Conservation (phyloP, 78 protist genomes). For the Chrysochromulina tobinii region DNA sequence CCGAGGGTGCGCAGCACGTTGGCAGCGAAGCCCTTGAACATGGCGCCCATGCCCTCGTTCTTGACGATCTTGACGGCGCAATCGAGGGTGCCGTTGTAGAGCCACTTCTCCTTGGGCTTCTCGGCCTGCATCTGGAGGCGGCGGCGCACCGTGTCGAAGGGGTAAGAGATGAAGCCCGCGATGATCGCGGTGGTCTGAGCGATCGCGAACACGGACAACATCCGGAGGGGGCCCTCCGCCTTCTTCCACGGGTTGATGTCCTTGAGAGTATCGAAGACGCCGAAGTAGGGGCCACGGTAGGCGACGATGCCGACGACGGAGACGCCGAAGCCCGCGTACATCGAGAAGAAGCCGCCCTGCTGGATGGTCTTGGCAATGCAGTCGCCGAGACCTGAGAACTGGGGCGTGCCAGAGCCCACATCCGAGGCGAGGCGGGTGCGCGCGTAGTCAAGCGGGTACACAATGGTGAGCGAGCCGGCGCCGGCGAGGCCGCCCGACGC, state of each 20-base stretch:
- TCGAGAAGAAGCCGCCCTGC: slow-evolving; percentile 81
- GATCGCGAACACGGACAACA: slow-evolving; percentile 49
- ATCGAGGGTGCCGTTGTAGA: slow-evolving; percentile 84
- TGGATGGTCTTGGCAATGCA: slow-evolving; percentile 67
- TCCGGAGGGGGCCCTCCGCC: slow-evolving; percentile 19
- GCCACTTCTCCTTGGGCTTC: slow-evolving; percentile 51
- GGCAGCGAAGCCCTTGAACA: slow-evolving; percentile 97
- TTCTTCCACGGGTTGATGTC: slow-evolving; percentile 16
- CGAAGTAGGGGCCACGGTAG: slow-evolving; percentile 96
- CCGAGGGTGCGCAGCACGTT: slow-evolving; percentile 91
- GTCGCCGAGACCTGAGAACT: slow-evolving; percentile 93
- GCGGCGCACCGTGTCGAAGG: slow-evolving; percentile 96
- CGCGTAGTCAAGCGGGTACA: slow-evolving; percentile 96
- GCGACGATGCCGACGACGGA: slow-evolving; percentile 89
- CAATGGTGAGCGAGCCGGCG: slow-evolving; percentile 89
- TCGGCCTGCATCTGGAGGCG: slow-evolving; percentile 89
- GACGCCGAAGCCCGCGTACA: slow-evolving; percentile 94
- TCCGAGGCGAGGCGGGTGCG: slow-evolving; percentile 93
- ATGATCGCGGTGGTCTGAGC: slow-evolving; percentile 74
- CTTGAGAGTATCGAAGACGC: slow-evolving; percentile 87
- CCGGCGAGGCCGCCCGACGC: slow-evolving; percentile 98
- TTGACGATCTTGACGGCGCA: slow-evolving; percentile 73
- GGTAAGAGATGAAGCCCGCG: slow-evolving; percentile 92
- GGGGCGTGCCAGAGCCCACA: slow-evolving; percentile 78
- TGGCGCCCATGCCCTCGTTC: slow-evolving; percentile 66